phyloP scores from a whole-genome alignment of 2,329 filamentous ascomycete species.

The Byssoonygena ceratinophila region DNA sequence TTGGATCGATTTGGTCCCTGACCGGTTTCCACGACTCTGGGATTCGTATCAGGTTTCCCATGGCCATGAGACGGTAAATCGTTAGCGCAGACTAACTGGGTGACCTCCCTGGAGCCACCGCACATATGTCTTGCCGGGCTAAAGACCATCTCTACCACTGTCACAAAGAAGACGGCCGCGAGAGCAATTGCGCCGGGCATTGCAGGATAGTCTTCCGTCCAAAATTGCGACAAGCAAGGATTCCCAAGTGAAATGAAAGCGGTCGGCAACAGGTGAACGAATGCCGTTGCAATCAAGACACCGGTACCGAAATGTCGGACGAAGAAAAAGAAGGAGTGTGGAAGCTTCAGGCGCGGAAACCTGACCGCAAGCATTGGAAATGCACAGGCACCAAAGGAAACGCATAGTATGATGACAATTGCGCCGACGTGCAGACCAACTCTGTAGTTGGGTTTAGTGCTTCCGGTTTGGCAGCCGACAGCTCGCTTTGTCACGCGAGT shows the following conservation, averaged over 20 bases:
- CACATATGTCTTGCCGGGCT: slow-evolving; percentile 28
- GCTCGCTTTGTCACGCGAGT: slow-evolving; percentile 1
- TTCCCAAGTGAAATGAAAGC: slow-evolving; percentile 58
- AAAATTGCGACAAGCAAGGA: slow-evolving; percentile 46
- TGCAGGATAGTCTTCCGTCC: slow-evolving; percentile 38
- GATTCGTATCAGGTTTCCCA: neutral
- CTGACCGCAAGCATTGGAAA: slow-evolving; percentile 56
- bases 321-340: slow-evolving; percentile 52
- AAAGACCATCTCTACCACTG: slow-evolving; percentile 49
- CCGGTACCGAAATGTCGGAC: slow-evolving; percentile 71
- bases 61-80: neutral
- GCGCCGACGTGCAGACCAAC: slow-evolving; percentile 54
- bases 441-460: slow-evolving; percentile 43
- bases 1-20: neutral
- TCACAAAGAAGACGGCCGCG: slow-evolving; percentile 36
- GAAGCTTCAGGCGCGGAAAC: slow-evolving; percentile 47
- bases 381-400: slow-evolving; percentile 49
- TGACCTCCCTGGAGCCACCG: slow-evolving; percentile 10
- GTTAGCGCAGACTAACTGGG: slow-evolving; percentile 5
- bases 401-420: slow-evolving; percentile 50
- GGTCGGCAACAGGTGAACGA: slow-evolving; percentile 63
- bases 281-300: slow-evolving; percentile 75
- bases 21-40: neutral
- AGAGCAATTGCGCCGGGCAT: slow-evolving; percentile 42
- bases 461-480: slow-evolving; percentile 22